Conservation (phyloP, 495 filamentous ascomycete genomes). For the Penicillium manginii region DNA sequence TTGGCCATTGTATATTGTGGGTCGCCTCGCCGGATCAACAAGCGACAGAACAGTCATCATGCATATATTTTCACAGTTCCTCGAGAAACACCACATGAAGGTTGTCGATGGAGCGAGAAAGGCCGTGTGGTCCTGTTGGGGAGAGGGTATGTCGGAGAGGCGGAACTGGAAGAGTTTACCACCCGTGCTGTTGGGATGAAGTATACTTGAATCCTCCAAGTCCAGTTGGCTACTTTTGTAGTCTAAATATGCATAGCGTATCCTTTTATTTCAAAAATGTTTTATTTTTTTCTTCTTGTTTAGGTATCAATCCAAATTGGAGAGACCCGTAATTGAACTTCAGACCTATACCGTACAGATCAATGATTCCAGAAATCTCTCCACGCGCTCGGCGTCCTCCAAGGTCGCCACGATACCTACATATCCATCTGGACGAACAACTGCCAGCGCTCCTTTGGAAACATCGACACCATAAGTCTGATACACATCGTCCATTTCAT, state of each 20-base stretch:
- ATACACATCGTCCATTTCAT: conserved; percentile 70
- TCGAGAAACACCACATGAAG: conserved; percentile 21
- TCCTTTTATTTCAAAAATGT: not conserved
- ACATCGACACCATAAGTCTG: conserved; percentile 63
- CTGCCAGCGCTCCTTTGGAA: conserved; percentile 61
- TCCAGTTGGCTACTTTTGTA: too few relatives aligned
- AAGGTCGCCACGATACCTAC: conserved; percentile 61
- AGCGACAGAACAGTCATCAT: conserved; percentile 17
- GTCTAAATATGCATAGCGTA: not conserved
- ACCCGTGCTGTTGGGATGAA: conserved; percentile 8
- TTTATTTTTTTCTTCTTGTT: too few relatives aligned
- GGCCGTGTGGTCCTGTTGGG: conserved; percentile 7
- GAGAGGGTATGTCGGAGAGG: not conserved
- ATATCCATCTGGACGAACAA: conserved; percentile 69
- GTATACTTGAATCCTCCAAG: too few relatives aligned
- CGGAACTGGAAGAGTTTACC: not conserved
- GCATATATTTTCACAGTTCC: conserved; percentile 22
- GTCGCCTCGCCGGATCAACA: conserved; percentile 12
- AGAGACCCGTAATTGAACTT: not conserved
- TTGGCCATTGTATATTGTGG: conserved; percentile 20
- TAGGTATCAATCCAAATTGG: too few relatives aligned
- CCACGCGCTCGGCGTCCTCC: conserved; percentile 52
- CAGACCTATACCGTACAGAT: conserved; percentile 28
- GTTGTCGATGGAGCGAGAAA: conserved; percentile 18
- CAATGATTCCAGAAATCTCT: conserved; percentile 35